phyloP scores from a whole-genome alignment of 371 early-diverging fungal species.

The Catenaria anguillulae region DNA sequence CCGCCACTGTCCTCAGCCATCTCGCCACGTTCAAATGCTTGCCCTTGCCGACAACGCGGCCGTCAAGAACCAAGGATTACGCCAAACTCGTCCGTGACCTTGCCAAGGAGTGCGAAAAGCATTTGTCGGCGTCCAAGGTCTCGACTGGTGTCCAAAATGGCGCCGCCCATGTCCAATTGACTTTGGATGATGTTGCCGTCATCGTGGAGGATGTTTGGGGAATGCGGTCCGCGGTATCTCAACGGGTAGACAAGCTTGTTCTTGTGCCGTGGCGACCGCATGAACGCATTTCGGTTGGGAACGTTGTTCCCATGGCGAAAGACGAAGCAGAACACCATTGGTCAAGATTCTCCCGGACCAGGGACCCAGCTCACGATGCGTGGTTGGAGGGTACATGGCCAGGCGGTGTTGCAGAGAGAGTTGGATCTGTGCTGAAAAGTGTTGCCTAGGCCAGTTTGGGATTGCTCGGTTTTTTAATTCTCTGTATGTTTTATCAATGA shows the following conservation, averaged over 20 bases:
- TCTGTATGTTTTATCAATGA: too few species aligned
- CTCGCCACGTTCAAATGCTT: slow-evolving; percentile 30
- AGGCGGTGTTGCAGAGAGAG: too few species aligned
- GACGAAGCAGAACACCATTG: neutral
- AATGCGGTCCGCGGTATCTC: neutral
- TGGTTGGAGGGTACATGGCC: neutral
- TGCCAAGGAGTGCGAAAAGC: neutral
- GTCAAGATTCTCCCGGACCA: neutral
- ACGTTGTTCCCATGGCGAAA: neutral
- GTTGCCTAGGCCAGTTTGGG: too few species aligned
- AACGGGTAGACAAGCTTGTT: neutral
- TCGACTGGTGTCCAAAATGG: neutral
- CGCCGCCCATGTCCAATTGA: neutral
- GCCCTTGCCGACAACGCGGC: neutral
- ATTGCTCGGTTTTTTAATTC: too few species aligned
- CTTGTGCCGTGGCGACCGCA: neutral
- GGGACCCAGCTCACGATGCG: neutral
- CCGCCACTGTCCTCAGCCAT: slow-evolving; percentile 60
- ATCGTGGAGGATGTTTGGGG: neutral
- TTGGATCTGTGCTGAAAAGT: too few species aligned
- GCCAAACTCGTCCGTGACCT: neutral
- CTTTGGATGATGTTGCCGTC: neutral
- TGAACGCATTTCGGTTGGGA: neutral
- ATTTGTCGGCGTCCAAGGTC: too few species aligned
- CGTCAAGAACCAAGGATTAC: neutral